phyloP scores from a whole-genome alignment of 768 basidiomycete genomes.

The Piloderma croceum region DNA sequence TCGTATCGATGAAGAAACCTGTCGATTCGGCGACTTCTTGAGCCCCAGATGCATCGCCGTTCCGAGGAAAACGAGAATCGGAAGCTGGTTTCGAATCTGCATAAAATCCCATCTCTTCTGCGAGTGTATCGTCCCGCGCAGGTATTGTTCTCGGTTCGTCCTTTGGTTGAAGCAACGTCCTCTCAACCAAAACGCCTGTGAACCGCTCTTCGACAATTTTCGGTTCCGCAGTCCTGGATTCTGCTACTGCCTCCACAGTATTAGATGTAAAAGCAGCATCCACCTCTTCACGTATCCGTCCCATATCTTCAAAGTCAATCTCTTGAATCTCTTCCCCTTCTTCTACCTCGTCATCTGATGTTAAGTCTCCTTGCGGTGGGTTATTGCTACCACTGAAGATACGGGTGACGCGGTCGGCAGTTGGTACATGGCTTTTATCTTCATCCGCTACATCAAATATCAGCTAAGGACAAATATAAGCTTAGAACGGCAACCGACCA shows the following conservation, averaged over 20 bases:
- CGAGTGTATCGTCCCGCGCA: constrained; percentile 5
- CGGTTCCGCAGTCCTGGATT: constrained; percentile 3
- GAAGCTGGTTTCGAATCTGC: no score
- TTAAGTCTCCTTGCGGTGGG: constrained; percentile 19
- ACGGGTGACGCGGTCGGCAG: constrained; percentile 59
- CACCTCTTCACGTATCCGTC: constrained; percentile 38
- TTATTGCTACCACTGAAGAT: constrained; percentile 47
- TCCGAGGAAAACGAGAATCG: no score
- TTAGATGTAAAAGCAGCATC: constrained; percentile 20
- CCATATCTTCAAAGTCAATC: constrained; percentile 63
- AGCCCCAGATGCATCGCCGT: constrained; percentile 4
- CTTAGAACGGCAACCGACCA: constrained; percentile 33
- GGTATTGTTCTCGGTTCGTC: not conserved
- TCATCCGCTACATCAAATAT: constrained; percentile 34
- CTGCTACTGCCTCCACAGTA: no score
- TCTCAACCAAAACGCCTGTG: constrained; percentile 34
- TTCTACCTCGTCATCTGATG: constrained; percentile 23
- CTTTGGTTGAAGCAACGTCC: not conserved
- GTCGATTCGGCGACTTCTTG: constrained; percentile 10
- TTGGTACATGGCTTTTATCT: constrained; percentile 56
- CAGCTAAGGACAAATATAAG: constrained; percentile 2
- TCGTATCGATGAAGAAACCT: constrained; percentile 39
- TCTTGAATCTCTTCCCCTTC: constrained; percentile 43
- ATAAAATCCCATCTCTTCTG: not conserved
- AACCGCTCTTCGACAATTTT: constrained; percentile 30